Evolutionary conservation across 495 filamentous ascomycete genomes (phyloP).

Genomic region (Endocarpon pusillum): DNA sequence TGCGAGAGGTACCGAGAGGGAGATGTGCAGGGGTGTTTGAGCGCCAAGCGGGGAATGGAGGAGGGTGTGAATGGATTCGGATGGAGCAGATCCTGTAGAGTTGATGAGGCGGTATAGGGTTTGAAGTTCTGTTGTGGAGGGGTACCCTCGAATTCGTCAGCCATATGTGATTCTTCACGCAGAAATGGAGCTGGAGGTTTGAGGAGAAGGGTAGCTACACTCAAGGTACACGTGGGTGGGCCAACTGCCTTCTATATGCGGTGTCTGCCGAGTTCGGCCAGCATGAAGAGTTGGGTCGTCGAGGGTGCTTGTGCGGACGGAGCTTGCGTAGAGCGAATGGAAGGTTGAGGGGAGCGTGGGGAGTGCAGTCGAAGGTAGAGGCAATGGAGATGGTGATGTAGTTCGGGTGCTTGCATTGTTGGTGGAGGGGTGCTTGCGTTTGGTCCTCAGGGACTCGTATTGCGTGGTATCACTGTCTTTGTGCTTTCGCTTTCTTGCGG

Average conservation of each 20-base stretch:
- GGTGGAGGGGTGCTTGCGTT: slow-evolving; percentile 16
- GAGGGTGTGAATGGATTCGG: slow-evolving; percentile 33
- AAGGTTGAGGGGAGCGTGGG: slow-evolving; percentile 75
- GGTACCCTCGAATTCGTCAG: slow-evolving; percentile 48
- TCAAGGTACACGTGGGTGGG: slow-evolving; percentile 85
- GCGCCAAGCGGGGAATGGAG: slow-evolving; percentile 59
- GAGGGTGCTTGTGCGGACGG: slow-evolving; percentile 48
- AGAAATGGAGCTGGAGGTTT: slow-evolving; percentile 1
- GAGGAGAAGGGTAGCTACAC: slow-evolving; percentile 39
- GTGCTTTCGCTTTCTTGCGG: slow-evolving; percentile 1
- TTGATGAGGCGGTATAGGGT: slow-evolving; percentile 35
- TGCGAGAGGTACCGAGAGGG: slow-evolving; percentile 58
- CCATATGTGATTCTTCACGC: slow-evolving; percentile 5
- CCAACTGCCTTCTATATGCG: slow-evolving; percentile 84
- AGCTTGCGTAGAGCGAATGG: slow-evolving; percentile 76
- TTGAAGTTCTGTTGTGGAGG: slow-evolving; percentile 36
- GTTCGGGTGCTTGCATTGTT: slow-evolving; percentile 2
- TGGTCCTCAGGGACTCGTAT: slow-evolving; percentile 6
- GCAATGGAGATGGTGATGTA: slow-evolving; percentile 3
- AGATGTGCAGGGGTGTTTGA: slow-evolving; percentile 76
- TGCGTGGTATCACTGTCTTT: neutral
- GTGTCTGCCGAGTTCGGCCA: slow-evolving; percentile 61
- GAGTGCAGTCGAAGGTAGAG: slow-evolving; percentile 21
- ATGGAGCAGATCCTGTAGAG: slow-evolving; percentile 12
- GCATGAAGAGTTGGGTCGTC: slow-evolving; percentile 78